phyloP scores from a whole-genome alignment of 257 asterid species.

The Solanum verrucosum region DNA sequence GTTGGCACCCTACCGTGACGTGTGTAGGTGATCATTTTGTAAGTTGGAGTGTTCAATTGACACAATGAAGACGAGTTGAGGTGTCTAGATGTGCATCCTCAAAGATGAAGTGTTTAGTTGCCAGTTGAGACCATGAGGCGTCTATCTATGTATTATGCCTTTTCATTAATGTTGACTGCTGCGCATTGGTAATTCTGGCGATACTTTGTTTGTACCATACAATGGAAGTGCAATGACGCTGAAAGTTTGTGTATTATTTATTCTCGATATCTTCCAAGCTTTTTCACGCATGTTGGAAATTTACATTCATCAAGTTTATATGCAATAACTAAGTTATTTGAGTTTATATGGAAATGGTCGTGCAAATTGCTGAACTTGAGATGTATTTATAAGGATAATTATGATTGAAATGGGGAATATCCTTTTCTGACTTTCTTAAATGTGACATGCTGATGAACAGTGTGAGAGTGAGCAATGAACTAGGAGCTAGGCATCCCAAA shows the following conservation, averaged over 20 bases:
- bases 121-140: neutral
- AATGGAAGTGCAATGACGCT: neutral
- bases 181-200: neutral
- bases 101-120: neutral
- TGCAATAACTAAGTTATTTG: neutral
- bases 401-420: neutral
- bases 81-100: neutral
- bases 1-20: neutral
- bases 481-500: conserved; percentile 67
- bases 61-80: neutral
- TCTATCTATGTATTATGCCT: neutral
- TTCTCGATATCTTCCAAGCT: neutral
- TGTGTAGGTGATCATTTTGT: neutral
- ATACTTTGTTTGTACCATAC: neutral
- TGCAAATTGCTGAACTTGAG: neutral
- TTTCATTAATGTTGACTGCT: neutral
- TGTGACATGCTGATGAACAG: conserved; percentile 7
- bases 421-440: neutral
- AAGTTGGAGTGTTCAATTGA: neutral
- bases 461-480: conserved; percentile 67
- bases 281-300: neutral
- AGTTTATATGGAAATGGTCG: neutral
- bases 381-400: neutral
- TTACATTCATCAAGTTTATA: neutral
- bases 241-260: neutral